Evolutionary conservation across 495 filamentous ascomycete species (phyloP).

Genomic region (Polyplosphaeria fusca): DNA sequence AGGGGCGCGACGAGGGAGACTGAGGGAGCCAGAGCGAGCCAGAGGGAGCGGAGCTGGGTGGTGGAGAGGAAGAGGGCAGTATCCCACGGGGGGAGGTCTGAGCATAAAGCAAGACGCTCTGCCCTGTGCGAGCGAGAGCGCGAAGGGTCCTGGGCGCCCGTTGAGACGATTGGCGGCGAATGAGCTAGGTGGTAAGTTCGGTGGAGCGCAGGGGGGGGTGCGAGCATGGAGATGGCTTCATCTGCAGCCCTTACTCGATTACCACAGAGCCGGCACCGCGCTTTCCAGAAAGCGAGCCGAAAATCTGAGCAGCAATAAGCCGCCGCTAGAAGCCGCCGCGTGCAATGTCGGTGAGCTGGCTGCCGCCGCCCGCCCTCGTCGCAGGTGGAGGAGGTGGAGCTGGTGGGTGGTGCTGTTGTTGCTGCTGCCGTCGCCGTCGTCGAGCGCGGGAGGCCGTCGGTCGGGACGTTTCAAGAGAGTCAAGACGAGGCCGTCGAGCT

Average conservation of each 20-base stretch:
- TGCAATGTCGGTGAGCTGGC: no score
- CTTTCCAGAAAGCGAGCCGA: constrained; percentile 27
- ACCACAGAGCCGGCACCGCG: constrained; percentile 15
- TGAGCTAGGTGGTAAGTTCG: neutral
- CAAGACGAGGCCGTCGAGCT: neutral
- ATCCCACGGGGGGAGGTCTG: constrained; percentile 1
- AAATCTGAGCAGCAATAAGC: neutral
- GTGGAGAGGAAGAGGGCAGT: neutral
- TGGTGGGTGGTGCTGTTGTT: neutral
- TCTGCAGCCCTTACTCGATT: constrained; percentile 28
- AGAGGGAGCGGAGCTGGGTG: neutral
- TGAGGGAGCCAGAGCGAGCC: neutral
- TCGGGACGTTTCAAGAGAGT: constrained; percentile 1
- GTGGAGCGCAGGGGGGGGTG: no score
- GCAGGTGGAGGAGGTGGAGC: no score
- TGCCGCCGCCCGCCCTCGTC: no score
- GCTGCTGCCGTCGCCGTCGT: neutral
- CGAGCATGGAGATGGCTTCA: neutral
- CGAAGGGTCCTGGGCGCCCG: neutral
- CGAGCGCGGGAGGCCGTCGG: neutral
- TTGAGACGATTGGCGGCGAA: constrained; percentile 13
- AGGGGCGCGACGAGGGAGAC: neutral
- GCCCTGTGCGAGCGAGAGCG: constrained; percentile 11
- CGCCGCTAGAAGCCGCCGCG: no score
- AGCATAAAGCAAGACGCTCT: constrained; percentile 6